These are phyloP conservation scores for Aspergillus kassunensis DNA, from an alignment of 495 filamentous ascomycete genomes.

Conservation along the genomic window DNA sequence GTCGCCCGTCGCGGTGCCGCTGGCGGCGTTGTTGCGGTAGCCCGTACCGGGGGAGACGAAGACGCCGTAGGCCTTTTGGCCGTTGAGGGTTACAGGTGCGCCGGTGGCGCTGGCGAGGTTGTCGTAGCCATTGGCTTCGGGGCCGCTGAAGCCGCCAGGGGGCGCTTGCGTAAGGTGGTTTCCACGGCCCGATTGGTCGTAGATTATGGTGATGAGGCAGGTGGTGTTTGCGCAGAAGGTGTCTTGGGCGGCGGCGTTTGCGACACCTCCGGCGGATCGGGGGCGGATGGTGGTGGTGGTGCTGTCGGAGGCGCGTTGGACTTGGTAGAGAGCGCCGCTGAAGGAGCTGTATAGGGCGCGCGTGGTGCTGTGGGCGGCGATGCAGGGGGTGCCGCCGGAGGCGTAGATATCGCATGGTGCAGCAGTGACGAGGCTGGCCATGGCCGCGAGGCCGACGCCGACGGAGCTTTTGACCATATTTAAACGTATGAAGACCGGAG, in stretches of 20 bases:
- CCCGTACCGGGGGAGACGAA: slow-evolving; percentile 53
- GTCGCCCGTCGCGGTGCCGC: slow-evolving; percentile 50
- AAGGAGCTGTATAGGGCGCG: slow-evolving; percentile 53
- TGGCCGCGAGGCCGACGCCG: slow-evolving; percentile 38
- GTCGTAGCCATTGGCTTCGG: slow-evolving; percentile 51
- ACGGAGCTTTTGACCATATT: too few relatives aligned
- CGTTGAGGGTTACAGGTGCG: slow-evolving; percentile 55
- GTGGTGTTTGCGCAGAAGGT: slow-evolving; percentile 53
- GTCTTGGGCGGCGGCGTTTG: slow-evolving; percentile 54
- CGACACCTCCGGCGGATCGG: slow-evolving; percentile 50
- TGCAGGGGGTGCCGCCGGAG: slow-evolving; percentile 48
- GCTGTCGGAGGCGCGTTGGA: slow-evolving; percentile 48
- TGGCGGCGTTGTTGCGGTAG: slow-evolving; percentile 50
- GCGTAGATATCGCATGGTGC: slow-evolving; percentile 55
- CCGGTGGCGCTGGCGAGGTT: slow-evolving; percentile 51
- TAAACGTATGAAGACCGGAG: too few relatives aligned
- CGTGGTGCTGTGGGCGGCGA: slow-evolving; percentile 58
- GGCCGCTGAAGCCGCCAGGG: slow-evolving; percentile 48
- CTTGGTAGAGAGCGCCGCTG: slow-evolving; percentile 51
- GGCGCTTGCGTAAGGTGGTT: slow-evolving; percentile 58
- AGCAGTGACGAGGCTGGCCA: slow-evolving; percentile 40
- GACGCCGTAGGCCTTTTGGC: slow-evolving; percentile 56
- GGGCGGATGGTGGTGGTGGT: slow-evolving; percentile 44
- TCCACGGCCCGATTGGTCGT: slow-evolving; percentile 55
- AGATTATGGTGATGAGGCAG: slow-evolving; percentile 56